A percentile compares a stretch with the other conserved stretches of the same genome.
phyloP scores from a whole-genome alignment of 2,329 filamentous ascomycete genomes.

The Epichloe coenophiala region DNA sequence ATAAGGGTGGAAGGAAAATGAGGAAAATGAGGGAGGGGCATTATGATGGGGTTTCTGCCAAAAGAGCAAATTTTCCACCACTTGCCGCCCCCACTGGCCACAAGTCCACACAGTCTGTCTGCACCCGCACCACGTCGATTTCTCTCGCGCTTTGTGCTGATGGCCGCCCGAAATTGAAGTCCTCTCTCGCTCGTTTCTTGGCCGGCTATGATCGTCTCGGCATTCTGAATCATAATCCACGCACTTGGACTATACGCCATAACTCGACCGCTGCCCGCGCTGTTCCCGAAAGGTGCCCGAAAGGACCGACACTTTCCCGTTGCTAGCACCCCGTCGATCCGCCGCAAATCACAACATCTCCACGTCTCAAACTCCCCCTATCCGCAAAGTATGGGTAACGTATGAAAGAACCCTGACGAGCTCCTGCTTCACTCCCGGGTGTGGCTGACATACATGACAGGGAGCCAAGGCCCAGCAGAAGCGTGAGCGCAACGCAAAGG shows the following conservation, averaged over 20 bases:
- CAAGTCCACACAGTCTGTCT: too few relatives aligned
- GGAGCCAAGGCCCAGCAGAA: conserved; percentile 57
- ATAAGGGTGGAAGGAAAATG: too few relatives aligned
- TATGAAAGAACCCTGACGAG: not conserved
- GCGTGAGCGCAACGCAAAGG: conserved; percentile 58
- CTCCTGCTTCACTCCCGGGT: not conserved
- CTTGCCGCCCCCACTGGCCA: not conserved
- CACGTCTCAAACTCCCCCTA: not conserved
- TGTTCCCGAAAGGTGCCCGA: not conserved
- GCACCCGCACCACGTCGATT: not conserved
- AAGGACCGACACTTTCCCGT: too few relatives aligned
- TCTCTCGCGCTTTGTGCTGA: not conserved
- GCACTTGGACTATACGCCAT: not conserved
- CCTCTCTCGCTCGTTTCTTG: too few relatives aligned
- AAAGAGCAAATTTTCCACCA: conserved; percentile 7
- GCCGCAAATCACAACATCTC: not conserved
- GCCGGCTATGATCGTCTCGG: not conserved
- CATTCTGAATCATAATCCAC: not conserved
- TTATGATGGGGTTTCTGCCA: not conserved
- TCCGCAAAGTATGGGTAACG: conserved; percentile 3
- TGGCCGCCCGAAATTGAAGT: too few relatives aligned
- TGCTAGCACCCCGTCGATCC: too few relatives aligned
- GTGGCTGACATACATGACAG: conserved; percentile 17
- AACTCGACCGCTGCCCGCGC: not conserved
- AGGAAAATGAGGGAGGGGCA: not conserved